Conservation (phyloP, 495 filamentous ascomycete species). For the Trichoderma erinaceum region DNA sequence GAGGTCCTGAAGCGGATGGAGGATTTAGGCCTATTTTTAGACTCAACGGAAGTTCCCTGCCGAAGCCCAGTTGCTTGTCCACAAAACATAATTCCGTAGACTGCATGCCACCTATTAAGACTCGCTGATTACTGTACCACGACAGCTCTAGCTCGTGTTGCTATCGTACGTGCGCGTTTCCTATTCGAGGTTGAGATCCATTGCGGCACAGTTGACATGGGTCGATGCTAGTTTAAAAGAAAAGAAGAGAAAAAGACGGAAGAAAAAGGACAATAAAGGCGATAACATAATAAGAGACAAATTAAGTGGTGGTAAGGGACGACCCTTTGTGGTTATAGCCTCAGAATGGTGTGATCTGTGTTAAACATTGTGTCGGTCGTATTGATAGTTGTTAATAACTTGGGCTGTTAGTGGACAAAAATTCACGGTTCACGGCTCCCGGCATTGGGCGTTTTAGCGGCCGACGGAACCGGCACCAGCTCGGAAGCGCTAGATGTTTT, state of each 20-base stretch:
- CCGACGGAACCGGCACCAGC: too few relatives aligned
- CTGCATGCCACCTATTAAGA: too few relatives aligned
- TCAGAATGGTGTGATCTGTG: neutral
- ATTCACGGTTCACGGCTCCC: too few relatives aligned
- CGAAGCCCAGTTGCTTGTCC: too few relatives aligned
- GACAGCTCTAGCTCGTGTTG: neutral
- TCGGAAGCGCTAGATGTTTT: too few relatives aligned
- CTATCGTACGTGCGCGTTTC: constrained; percentile 6
- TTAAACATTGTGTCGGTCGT: neutral
- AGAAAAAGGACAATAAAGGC: too few relatives aligned
- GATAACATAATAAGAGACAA: too few relatives aligned
- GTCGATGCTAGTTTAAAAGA: neutral
- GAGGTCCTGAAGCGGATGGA: neutral
- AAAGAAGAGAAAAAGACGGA: too few relatives aligned
- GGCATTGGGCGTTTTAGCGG: too few relatives aligned
- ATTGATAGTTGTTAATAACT: too few relatives aligned
- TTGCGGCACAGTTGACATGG: neutral
- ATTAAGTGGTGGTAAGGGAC: too few relatives aligned
- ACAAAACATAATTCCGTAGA: neutral
- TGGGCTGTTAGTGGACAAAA: too few relatives aligned
- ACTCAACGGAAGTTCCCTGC: neutral
- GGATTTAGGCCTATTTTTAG: neutral
- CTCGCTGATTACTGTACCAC: neutral
- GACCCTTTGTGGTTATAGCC: neutral
- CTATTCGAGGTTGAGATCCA: neutral